Evolutionary conservation across 2,329 filamentous ascomycete species (phyloP).

Genomic region (Chrysosporium queenslandicum): DNA sequence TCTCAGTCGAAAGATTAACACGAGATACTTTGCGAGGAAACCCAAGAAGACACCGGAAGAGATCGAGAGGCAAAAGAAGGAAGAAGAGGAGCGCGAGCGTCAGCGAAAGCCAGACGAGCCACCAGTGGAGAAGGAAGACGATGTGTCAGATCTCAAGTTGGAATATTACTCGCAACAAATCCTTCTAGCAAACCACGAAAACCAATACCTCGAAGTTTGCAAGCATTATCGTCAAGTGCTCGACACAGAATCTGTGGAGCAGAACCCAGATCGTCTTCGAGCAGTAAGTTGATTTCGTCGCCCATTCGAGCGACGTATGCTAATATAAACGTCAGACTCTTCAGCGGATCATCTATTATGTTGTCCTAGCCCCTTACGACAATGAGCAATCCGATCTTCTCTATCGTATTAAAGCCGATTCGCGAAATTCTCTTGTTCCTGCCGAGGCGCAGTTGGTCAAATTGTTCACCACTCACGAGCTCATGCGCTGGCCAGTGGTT

Average conservation of each 20-base stretch:
- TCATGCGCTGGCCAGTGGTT: slow-evolving; percentile 97
- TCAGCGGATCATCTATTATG: slow-evolving; percentile 93
- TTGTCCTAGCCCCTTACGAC: slow-evolving; percentile 91
- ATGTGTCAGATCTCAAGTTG: slow-evolving; percentile 93
- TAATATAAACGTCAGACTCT: slow-evolving; percentile 52
- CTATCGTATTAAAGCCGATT: slow-evolving; percentile 79
- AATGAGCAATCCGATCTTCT: slow-evolving; percentile 97
- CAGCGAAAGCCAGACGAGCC: slow-evolving; percentile 67
- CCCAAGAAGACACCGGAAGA: slow-evolving; percentile 84
- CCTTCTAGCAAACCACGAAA: slow-evolving; percentile 85
- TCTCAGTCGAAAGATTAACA: slow-evolving; percentile 93
- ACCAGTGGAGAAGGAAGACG: slow-evolving; percentile 66
- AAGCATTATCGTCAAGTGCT: slow-evolving; percentile 96
- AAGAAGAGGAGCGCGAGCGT: slow-evolving; percentile 64
- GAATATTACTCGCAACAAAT: slow-evolving; percentile 97
- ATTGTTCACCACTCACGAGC: slow-evolving; percentile 86
- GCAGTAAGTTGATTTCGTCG: slow-evolving; percentile 51
- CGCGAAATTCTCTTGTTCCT: slow-evolving; percentile 66
- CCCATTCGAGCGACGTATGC: slow-evolving; percentile 14
- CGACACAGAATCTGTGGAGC: slow-evolving; percentile 89
- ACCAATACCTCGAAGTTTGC: slow-evolving; percentile 95
- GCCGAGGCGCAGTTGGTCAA: slow-evolving; percentile 79
- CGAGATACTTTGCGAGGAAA: slow-evolving; percentile 78
- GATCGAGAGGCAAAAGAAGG: slow-evolving; percentile 81
- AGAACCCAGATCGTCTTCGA: slow-evolving; percentile 74